Conservation (phyloP, 2,329 filamentous ascomycete genomes). For the Alternaria dauci region DNA sequence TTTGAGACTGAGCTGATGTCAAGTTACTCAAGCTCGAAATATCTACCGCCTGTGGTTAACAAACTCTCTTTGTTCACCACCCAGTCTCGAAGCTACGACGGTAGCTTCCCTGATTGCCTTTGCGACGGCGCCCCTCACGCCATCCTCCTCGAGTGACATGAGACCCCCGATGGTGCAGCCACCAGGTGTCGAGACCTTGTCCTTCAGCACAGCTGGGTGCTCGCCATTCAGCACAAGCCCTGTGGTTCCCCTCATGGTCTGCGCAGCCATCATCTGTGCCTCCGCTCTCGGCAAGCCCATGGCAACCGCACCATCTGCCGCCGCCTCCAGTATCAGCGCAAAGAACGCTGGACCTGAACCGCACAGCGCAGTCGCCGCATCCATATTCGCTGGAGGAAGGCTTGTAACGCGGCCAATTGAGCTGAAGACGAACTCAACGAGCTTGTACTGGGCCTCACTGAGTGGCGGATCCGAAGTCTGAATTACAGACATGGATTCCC, state of each 20-base stretch:
- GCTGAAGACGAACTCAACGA: constrained; percentile 80
- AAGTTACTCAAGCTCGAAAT: neutral
- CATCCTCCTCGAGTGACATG: constrained; percentile 76
- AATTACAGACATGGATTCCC: constrained; percentile 83
- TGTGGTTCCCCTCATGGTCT: constrained; percentile 78
- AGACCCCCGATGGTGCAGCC: constrained; percentile 81
- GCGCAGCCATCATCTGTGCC: constrained; percentile 78
- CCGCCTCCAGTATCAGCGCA: constrained; percentile 75
- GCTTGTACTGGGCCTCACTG: constrained; percentile 59
- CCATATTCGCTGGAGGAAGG: constrained; percentile 73
- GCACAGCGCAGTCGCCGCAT: constrained; percentile 76
- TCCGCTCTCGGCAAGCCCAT: constrained; percentile 79
- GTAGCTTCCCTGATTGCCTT: constrained; percentile 76
- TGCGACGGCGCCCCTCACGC: constrained; percentile 71
- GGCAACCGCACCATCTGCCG: constrained; percentile 79
- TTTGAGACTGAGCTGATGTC: neutral
- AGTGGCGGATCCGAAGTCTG: constrained; percentile 68
- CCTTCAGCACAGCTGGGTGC: constrained; percentile 76
- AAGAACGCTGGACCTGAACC: constrained; percentile 81
- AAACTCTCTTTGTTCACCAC: constrained; percentile 58
- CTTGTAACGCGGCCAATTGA: constrained; percentile 75
- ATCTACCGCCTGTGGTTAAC: constrained; percentile 55
- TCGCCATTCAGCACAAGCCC: constrained; percentile 74
- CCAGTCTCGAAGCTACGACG: constrained; percentile 72
- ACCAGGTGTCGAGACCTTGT: constrained; percentile 80